A percentile compares a stretch with the other conserved stretches of the same genome.
These are phyloP conservation scores for Melastoma malabathricum DNA, from an alignment of 345 rosid genomes.

Conservation along the genomic window DNA sequence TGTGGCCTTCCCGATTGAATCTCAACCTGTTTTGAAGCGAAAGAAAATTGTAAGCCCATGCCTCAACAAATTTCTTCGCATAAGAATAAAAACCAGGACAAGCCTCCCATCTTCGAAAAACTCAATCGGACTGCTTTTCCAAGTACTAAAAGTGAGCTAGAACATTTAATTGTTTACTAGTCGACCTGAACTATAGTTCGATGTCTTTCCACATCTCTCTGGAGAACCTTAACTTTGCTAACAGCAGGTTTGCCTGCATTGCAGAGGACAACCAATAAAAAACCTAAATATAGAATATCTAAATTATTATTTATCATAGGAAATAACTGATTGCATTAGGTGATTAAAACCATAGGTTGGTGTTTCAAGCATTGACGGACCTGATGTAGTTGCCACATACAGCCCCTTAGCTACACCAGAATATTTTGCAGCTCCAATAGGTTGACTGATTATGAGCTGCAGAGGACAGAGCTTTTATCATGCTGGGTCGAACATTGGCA, in stretches of 20 bases:
- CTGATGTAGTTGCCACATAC: slow-evolving; percentile 68
- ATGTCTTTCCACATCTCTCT: slow-evolving; percentile 40
- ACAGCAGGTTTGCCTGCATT: slow-evolving; percentile 54
- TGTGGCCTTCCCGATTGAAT: slow-evolving; percentile 89
- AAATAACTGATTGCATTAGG: neutral
- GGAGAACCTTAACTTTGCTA: slow-evolving; percentile 65
- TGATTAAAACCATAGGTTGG: neutral
- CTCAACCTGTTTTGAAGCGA: slow-evolving; percentile 40
- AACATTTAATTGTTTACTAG: too few species aligned
- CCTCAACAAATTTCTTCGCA: neutral
- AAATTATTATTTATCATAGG: too few species aligned
- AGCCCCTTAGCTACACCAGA: slow-evolving; percentile 84
- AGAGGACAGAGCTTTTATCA: slow-evolving; percentile 4
- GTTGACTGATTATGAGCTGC: slow-evolving; percentile 56
- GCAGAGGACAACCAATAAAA: neutral
- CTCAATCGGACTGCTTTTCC: too few species aligned
- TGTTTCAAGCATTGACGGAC: slow-evolving; percentile 14
- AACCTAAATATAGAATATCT: neutral
- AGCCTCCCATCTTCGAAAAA: neutral
- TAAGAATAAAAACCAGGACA: neutral
- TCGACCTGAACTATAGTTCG: slow-evolving; percentile 55
- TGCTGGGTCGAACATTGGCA: too few species aligned
- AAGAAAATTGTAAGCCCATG: neutral
- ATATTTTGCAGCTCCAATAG: slow-evolving; percentile 57
- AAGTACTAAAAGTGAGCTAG: too few species aligned